Percentiles rank a stretch among this genome's conserved stretches.
phyloP scores from a whole-genome alignment of 2,329 filamentous ascomycete genomes.

The Aspergillus sojae region DNA sequence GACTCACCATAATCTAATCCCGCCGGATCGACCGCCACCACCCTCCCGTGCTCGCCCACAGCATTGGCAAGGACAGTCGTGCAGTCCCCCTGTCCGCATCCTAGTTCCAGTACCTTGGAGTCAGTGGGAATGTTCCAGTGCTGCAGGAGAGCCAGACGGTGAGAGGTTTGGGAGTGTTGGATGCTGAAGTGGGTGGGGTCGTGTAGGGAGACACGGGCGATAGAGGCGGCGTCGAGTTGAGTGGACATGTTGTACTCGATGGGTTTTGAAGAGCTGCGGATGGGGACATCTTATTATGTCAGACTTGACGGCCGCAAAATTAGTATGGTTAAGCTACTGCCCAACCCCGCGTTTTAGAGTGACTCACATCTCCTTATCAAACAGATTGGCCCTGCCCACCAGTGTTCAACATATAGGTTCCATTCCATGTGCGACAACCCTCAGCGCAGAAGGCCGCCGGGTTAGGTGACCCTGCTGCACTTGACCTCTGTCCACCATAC shows the following conservation, averaged over 20 bases:
- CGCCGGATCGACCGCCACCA: slow-evolving; percentile 59
- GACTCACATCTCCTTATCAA: not conserved
- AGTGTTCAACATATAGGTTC: not conserved
- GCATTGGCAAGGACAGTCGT: slow-evolving; percentile 57
- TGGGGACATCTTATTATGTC: not conserved
- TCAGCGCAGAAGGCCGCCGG: too few species aligned
- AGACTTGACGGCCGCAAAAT: not conserved
- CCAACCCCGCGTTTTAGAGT: not conserved
- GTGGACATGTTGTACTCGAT: not conserved
- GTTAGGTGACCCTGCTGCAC: too few species aligned
- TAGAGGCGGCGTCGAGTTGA: not conserved
- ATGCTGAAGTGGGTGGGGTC: not conserved
- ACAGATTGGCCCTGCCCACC: not conserved
- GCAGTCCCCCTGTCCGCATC: slow-evolving; percentile 63
- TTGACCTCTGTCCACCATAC: too few species aligned
- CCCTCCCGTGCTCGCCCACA: slow-evolving; percentile 47
- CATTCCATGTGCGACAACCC: too few species aligned
- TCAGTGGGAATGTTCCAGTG: not conserved
- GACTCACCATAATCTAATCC: slow-evolving; percentile 49
- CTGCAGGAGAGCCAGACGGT: not conserved
- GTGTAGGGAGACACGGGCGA: not conserved
- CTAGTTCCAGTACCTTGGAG: slow-evolving; percentile 57
- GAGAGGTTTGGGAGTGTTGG: not conserved
- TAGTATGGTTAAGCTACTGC: not conserved
- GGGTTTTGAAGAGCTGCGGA: not conserved